Evolutionary conservation across 2,329 filamentous ascomycete species (phyloP).

Genomic region (Bipolaris gigantea): DNA sequence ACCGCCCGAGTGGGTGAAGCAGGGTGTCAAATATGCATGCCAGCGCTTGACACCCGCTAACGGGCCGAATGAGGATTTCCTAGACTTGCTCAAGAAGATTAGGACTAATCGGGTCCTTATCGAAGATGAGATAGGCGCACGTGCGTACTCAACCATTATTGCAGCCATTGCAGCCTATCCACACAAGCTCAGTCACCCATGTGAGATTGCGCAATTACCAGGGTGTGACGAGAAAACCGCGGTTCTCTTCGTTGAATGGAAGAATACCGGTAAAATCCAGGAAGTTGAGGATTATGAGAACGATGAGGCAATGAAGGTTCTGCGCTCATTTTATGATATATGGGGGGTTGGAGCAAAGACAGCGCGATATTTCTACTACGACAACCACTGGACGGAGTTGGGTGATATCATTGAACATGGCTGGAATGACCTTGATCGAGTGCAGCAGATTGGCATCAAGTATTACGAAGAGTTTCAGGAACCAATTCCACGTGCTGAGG

Average conservation of each 20-base stretch:
- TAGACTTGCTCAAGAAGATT: constrained; percentile 73
- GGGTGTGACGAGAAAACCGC: constrained; percentile 82
- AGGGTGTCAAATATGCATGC: constrained; percentile 73
- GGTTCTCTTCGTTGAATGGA: constrained; percentile 76
- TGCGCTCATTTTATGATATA: constrained; percentile 77
- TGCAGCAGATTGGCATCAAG: constrained; percentile 92
- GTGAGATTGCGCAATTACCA: constrained; percentile 61
- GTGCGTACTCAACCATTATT: constrained; percentile 86
- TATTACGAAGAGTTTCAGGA: constrained; percentile 83
- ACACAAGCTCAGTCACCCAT: constrained; percentile 51
- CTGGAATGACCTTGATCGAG: constrained; percentile 73
- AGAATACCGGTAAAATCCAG: constrained; percentile 60
- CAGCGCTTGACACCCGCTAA: constrained; percentile 72
- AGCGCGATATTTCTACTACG: constrained; percentile 77
- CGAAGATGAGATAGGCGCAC: constrained; percentile 75
- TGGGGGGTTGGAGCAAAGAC: constrained; percentile 89
- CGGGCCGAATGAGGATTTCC: constrained; percentile 74
- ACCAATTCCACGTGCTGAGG: constrained; percentile 72
- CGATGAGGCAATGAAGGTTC: constrained; percentile 64
- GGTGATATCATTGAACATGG: constrained; percentile 85
- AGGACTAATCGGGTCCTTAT: constrained; percentile 69
- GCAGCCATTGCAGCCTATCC: constrained; percentile 84
- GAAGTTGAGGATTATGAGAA: constrained; percentile 66
- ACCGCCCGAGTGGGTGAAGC: constrained; percentile 68
- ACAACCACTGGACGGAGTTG: constrained; percentile 75